A percentile compares a stretch with the other conserved stretches of the same genome.
phyloP scores from a whole-genome alignment of 1,284 basidiomycete genomes.

The Apiotrichum veenhuisii region DNA sequence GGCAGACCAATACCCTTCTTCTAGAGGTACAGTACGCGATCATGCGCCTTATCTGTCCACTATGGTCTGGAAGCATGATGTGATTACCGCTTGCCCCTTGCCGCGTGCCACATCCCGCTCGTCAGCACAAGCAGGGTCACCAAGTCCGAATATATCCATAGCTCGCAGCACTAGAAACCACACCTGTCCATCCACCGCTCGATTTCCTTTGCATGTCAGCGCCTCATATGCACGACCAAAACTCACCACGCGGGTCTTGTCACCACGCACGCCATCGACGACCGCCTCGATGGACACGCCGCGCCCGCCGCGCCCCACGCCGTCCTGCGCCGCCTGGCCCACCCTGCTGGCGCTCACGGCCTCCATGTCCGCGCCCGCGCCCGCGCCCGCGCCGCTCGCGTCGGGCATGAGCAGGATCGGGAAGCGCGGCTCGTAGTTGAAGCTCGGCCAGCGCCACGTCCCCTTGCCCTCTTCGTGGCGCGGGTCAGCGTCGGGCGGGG shows the following conservation, averaged over 20 bases:
- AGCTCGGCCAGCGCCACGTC: slow-evolving; percentile 51
- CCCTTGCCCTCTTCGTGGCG: slow-evolving; percentile 21
- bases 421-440: slow-evolving; percentile 63
- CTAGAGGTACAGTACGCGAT: too few relatives aligned
- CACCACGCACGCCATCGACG: slow-evolving; percentile 31
- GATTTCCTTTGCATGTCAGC: slow-evolving; percentile 31
- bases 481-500: slow-evolving; percentile 48
- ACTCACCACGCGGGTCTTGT: slow-evolving; percentile 37
- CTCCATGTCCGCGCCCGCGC: too few relatives aligned
- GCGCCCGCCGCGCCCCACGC: slow-evolving; percentile 39
- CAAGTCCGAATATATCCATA: too few relatives aligned
- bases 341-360: slow-evolving; percentile 16
- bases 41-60: too few relatives aligned
- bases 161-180: slow-evolving; percentile 28
- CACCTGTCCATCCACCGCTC: slow-evolving; percentile 50
- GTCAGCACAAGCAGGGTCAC: too few relatives aligned
- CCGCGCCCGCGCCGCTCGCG: slow-evolving; percentile 2
- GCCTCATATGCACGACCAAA: too few relatives aligned
- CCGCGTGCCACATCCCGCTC: too few relatives aligned
- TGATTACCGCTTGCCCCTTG: too few relatives aligned
- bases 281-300: slow-evolving; percentile 35
- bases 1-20: too few relatives aligned
- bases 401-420: slow-evolving; percentile 57
- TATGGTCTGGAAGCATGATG: too few relatives aligned
- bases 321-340: slow-evolving; percentile 22